Evolutionary conservation across 257 asterid genomes (phyloP), one percentile per base, ranked within the genome.

Genomic region (Sherardia arvensis): DNA sequence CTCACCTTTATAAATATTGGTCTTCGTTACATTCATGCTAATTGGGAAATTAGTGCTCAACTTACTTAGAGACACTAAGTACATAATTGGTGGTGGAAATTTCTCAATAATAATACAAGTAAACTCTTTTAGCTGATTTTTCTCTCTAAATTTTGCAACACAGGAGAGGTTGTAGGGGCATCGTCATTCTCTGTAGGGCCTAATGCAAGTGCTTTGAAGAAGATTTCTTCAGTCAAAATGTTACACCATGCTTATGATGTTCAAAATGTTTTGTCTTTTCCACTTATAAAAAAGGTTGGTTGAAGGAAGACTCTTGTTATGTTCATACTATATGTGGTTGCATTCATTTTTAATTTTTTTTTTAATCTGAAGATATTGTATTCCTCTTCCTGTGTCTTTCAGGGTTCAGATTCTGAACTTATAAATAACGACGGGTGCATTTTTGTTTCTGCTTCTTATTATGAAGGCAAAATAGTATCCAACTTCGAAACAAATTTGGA

Each of bases 91-190:
- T 69, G 48, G 18, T 61, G 17, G 17, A 11, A n/a, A 34, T 25
- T 38, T 53, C 33, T 53, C n/a, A n/a, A 26, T 36, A 38, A 40
- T 47, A 15, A 53, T 3, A n/a, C 11, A 17, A 14, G 7, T 20
- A n/a, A 49, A 21, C 29, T 25, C 32, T n/a, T 59, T 29, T 25
- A 47, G 65, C 80, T 76, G 59, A 78, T 71, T 45, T 77, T 15
- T 14, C n/a, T n/a, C n/a, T n/a, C n/a, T 43, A 43, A 14, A 4
- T 62, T 69, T 78, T 66, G 61, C 54, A 73, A 72, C 43, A 27
- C 69, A 93, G 99, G 97, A 32, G 97, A 93, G 87, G 94, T 93
- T 71, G 91, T 90, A 49, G 99, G 99, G 36, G 84, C 96, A n/a
- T 87, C 95, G 72, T 90, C 96, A 34, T 83, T 93, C 69, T 76